Conservation (phyloP, 23 red algal genomes). For the Chondrus crispus region DNA sequence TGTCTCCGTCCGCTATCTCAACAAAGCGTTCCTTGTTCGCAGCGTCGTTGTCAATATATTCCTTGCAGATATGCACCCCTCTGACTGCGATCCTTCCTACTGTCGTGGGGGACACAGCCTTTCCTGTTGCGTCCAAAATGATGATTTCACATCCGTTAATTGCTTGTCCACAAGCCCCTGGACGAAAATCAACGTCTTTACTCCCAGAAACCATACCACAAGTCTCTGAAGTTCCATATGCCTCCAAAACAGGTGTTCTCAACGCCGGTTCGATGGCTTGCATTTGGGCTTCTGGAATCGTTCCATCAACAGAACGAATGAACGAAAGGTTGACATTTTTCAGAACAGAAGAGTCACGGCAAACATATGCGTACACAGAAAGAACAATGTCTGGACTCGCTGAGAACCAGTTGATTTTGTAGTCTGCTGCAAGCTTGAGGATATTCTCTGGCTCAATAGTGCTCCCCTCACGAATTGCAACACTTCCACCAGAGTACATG, state of each 20-base stretch:
- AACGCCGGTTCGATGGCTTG: slow-evolving; percentile 18
- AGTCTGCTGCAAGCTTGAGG: background rate
- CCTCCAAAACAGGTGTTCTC: slow-evolving; percentile 32
- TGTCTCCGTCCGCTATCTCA: slow-evolving; percentile 27
- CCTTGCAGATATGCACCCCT: slow-evolving; percentile 21
- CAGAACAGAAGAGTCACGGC: background rate
- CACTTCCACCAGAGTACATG: slow-evolving; percentile 61
- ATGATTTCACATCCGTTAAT: slow-evolving; percentile 30
- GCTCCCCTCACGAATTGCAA: slow-evolving; percentile 33
- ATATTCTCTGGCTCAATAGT: background rate
- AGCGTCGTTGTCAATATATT: slow-evolving; percentile 39
- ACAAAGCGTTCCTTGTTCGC: slow-evolving; percentile 39
- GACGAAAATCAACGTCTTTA: background rate
- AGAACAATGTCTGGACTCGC: background rate
- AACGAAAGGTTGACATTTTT: slow-evolving; percentile 38
- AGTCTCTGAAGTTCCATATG: slow-evolving; percentile 79
- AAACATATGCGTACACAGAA: slow-evolving; percentile 26
- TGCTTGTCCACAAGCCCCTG: slow-evolving; percentile 44
- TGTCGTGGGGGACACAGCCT: background rate
- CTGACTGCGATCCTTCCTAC: slow-evolving; percentile 55
- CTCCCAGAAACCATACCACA: slow-evolving; percentile 44
- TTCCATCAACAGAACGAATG: slow-evolving; percentile 39
- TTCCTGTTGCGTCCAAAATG: slow-evolving; percentile 38
- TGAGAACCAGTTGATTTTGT: slow-evolving; percentile 62
- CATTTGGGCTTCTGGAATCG: background rate